phyloP scores from a whole-genome alignment of 305 asterid genomes.

The Fraxinus velutina region DNA sequence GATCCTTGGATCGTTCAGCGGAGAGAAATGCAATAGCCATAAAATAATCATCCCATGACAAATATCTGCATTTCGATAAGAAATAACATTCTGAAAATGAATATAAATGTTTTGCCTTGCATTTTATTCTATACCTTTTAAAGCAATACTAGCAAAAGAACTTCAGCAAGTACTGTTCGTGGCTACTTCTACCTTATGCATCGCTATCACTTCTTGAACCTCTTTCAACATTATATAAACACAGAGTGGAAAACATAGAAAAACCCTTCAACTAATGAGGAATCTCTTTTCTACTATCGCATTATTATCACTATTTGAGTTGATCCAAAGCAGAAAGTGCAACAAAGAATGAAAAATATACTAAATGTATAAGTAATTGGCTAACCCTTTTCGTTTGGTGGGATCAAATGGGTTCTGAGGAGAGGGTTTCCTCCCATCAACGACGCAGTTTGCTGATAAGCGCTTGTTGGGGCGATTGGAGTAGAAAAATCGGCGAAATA shows the following conservation, averaged over 20 bases:
- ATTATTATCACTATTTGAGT: background rate
- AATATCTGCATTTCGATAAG: constrained; percentile 40
- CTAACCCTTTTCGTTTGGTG: constrained; percentile 67
- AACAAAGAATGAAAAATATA: background rate
- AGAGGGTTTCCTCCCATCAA: constrained; percentile 24
- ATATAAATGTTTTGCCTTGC: background rate
- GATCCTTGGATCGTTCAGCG: constrained; percentile 89
- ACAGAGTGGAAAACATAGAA: background rate
- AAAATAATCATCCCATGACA: constrained; percentile 86
- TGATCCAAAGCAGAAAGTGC: background rate
- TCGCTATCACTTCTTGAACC: background rate
- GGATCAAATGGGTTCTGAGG: constrained; percentile 64
- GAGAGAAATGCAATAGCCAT: constrained; percentile 90
- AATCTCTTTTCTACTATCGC: background rate
- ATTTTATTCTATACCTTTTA: background rate
- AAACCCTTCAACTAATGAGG: background rate
- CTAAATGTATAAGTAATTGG: background rate
- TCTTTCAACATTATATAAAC: background rate
- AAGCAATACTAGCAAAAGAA: background rate
- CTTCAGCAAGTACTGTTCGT: background rate
- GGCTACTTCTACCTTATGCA: background rate
- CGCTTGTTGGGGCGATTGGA: constrained; percentile 28
- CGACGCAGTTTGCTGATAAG: constrained; percentile 29
- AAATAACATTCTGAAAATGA: constrained; percentile 4
- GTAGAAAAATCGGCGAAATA: constrained; percentile 35